Percentiles rank a stretch among this genome's conserved stretches.
These are phyloP conservation scores for Diplotaxis tenuifolia DNA, from an alignment of 345 rosid genomes.

Conservation along the genomic window DNA sequence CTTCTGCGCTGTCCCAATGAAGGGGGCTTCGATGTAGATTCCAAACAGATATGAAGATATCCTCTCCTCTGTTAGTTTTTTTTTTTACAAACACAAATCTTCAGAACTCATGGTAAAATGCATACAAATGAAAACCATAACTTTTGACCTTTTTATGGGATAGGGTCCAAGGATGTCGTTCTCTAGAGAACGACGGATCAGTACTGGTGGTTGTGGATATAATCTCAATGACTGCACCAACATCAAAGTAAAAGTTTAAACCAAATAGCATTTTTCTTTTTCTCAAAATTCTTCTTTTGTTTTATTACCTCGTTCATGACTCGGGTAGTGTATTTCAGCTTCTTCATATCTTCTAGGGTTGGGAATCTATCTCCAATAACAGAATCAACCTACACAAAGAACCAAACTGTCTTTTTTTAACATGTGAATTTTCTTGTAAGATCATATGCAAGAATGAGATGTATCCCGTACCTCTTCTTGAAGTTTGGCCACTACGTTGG, in stretches of 20 bases:
- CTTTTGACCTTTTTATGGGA: constrained; percentile 67
- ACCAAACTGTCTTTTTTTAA: neutral
- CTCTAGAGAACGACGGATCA: constrained; percentile 81
- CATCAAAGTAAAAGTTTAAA: constrained; percentile 5
- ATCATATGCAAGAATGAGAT: neutral
- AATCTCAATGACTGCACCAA: constrained; percentile 76
- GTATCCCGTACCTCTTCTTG: constrained; percentile 69
- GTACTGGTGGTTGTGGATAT: constrained; percentile 96
- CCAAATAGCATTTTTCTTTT: neutral
- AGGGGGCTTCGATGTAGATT: constrained; percentile 86
- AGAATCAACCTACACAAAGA: constrained; percentile 66
- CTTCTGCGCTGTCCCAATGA: constrained; percentile 71
- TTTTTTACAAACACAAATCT: constrained; percentile 19
- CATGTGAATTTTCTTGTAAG: constrained; percentile 3
- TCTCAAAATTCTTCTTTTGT: neutral
- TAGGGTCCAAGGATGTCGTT: constrained; percentile 74
- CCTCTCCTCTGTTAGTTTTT: constrained; percentile 65
- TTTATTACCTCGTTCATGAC: constrained; percentile 78
- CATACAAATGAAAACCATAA: neutral
- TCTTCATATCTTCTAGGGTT: constrained; percentile 79
- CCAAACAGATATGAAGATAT: constrained; percentile 90
- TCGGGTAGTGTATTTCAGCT: constrained; percentile 83
- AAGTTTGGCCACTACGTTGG: constrained; percentile 70
- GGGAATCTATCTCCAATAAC: constrained; percentile 87
- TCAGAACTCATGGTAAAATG: constrained; percentile 2